Percentiles rank a stretch among this genome's conserved stretches.
Evolutionary conservation across 805 yeast genomes (phyloP).

Genomic region (Lachancea dasiensis): DNA sequence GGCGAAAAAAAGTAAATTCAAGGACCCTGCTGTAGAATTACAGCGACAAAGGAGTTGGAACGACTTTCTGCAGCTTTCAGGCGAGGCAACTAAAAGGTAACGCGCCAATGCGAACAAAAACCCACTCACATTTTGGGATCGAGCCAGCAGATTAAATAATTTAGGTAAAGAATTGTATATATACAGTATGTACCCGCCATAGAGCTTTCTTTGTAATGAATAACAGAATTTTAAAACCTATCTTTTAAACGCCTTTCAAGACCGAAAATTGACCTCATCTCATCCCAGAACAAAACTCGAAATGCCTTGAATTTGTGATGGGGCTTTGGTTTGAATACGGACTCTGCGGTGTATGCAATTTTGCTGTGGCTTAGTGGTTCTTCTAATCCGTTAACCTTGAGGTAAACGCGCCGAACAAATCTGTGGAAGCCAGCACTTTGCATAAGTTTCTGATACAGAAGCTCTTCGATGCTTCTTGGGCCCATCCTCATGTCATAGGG

Average conservation of each 20-base stretch:
- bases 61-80: constrained; percentile 8
- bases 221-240: constrained; percentile 7
- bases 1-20: constrained; percentile 55
- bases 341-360: constrained; percentile 8
- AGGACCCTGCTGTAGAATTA: constrained; percentile 47
- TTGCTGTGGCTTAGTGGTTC: constrained; percentile 34
- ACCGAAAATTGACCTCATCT: constrained; percentile 50
- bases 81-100: constrained; percentile 2
- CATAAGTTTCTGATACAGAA: constrained; percentile 43
- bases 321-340: constrained; percentile 38
- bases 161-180: background rate
- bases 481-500: constrained; percentile 11
- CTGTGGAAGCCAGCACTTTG: constrained; percentile 53
- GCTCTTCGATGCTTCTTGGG: constrained; percentile 42
- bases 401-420: constrained; percentile 58
- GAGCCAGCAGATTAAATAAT: too few species aligned
- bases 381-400: constrained; percentile 53
- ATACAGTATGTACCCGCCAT: background rate
- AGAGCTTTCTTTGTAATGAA: background rate
- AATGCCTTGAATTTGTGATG: constrained; percentile 57
- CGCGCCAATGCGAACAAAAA: too few species aligned
- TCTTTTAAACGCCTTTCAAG: constrained; percentile 30
- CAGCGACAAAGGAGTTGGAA: constrained; percentile 27
- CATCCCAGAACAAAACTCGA: constrained; percentile 53
- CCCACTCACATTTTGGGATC: too few species aligned